These are phyloP conservation scores for Candida wancherniae DNA, from an alignment of 805 yeast genomes.

Conservation along the genomic window DNA sequence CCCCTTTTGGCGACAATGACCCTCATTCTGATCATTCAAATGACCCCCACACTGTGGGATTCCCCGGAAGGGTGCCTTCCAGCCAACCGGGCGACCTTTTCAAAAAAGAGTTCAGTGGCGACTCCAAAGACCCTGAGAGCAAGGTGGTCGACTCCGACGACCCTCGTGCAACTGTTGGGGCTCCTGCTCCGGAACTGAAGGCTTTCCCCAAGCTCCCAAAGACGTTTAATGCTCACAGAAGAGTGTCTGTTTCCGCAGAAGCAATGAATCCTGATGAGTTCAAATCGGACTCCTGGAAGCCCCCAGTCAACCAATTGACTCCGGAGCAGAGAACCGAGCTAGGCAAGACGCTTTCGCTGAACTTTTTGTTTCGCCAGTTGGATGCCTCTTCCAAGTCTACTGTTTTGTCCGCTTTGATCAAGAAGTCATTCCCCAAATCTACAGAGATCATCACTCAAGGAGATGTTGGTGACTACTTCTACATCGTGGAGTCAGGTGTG, in stretches of 20 bases:
- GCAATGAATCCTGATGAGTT: slow-evolving; percentile 72
- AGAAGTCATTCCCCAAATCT: slow-evolving; percentile 55
- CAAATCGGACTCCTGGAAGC: slow-evolving; percentile 62
- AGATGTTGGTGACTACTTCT: slow-evolving; percentile 90
- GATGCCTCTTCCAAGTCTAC: slow-evolving; percentile 73
- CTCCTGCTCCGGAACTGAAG: slow-evolving; percentile 18
- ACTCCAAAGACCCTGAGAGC: slow-evolving; percentile 5
- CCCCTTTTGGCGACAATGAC: slow-evolving; percentile 60
- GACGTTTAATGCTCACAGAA: slow-evolving; percentile 71
- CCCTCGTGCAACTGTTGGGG: too few species aligned
- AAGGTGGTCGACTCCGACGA: slow-evolving; percentile 25
- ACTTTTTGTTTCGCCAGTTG: slow-evolving; percentile 79
- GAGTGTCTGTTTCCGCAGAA: slow-evolving; percentile 90
- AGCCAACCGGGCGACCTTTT: slow-evolving; percentile 18
- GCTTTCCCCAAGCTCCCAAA: slow-evolving; percentile 42
- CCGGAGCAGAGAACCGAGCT: slow-evolving; percentile 63
- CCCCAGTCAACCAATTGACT: slow-evolving; percentile 62
- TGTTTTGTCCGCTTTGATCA: slow-evolving; percentile 80
- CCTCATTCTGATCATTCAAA: slow-evolving; percentile 51
- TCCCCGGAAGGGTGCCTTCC: too few species aligned
- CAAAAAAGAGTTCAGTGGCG: slow-evolving; percentile 25
- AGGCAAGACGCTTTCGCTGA: slow-evolving; percentile 66
- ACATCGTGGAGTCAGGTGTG: slow-evolving; percentile 76
- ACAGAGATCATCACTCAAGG: slow-evolving; percentile 80
- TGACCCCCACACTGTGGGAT: slow-evolving; percentile 20